These are phyloP conservation scores for Solanum pinnatisectum DNA, from an alignment of 257 asterid species.

Conservation along the genomic window DNA sequence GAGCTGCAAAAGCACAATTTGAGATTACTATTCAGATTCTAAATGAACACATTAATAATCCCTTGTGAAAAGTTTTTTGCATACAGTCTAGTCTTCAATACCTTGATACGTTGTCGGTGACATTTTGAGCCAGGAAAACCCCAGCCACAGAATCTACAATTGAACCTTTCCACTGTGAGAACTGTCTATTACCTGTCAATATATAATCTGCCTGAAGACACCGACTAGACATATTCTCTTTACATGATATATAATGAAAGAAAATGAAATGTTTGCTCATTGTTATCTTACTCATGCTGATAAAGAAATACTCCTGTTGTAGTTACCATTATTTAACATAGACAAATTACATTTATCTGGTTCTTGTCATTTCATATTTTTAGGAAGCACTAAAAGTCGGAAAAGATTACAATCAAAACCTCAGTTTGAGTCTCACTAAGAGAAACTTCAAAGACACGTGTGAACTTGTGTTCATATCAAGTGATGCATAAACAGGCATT, in stretches of 20 bases:
- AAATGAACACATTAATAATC: neutral
- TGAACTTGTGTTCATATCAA: neutral
- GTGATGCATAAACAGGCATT: neutral
- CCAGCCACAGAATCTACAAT: constrained; percentile 72
- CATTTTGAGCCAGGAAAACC: constrained; percentile 73
- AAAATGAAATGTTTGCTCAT: neutral
- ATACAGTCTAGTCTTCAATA: neutral
- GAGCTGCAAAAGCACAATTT: constrained; percentile 41
- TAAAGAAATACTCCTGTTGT: neutral
- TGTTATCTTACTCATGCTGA: neutral
- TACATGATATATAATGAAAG: neutral
- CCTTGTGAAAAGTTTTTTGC: neutral
- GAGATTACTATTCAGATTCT: neutral
- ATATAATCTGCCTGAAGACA: neutral
- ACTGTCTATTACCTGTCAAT: constrained; percentile 53
- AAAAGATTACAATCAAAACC: neutral
- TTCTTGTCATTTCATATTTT: neutral
- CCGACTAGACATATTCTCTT: neutral
- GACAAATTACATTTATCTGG: neutral
- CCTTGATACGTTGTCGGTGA: constrained; percentile 71
- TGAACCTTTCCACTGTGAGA: constrained; percentile 75
- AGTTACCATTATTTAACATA: neutral
- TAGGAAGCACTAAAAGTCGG: neutral
- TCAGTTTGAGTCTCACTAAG: neutral
- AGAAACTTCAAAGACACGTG: neutral